Conservation (phyloP, 148 eudicot genomes). For the Chenopodium suecicum region DNA sequence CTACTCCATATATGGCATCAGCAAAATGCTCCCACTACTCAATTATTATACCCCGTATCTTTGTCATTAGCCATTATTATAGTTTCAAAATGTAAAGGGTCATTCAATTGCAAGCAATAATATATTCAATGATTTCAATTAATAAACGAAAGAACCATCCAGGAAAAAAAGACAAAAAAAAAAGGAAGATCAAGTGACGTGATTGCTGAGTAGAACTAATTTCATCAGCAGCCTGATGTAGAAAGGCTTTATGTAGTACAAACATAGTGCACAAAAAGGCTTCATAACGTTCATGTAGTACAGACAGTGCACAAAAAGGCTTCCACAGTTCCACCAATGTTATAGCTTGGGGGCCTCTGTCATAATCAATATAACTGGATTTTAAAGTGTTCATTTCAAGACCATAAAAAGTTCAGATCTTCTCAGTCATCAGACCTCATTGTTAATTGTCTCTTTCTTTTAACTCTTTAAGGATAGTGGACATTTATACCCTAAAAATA, state of each 20-base stretch:
- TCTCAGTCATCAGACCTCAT: too few species aligned
- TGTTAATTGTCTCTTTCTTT: too few species aligned
- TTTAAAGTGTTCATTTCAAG: not conserved
- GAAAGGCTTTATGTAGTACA: not conserved
- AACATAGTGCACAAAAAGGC: too few species aligned
- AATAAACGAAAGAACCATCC: not conserved
- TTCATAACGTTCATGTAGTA: too few species aligned
- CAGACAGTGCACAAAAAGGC: too few species aligned
- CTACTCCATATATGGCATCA: conserved; percentile 8
- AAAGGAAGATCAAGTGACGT: not conserved
- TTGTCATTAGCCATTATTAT: not conserved
- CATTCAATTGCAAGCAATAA: not conserved
- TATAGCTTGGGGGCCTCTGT: not conserved
- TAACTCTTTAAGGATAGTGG: too few species aligned
- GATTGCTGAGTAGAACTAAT: not conserved
- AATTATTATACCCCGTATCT: not conserved
- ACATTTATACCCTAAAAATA: too few species aligned
- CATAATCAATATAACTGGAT: not conserved
- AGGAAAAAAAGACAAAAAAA: too few species aligned
- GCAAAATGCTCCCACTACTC: not conserved
- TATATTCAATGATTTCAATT: not conserved
- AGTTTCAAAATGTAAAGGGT: not conserved
- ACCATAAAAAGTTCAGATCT: not conserved
- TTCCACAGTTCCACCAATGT: not conserved
- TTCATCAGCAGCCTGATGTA: not conserved